Percentiles rank a stretch among this genome's conserved stretches.
Evolutionary conservation across 768 basidiomycete genomes (phyloP).

Genomic region (Calocybe gangraenosa): DNA sequence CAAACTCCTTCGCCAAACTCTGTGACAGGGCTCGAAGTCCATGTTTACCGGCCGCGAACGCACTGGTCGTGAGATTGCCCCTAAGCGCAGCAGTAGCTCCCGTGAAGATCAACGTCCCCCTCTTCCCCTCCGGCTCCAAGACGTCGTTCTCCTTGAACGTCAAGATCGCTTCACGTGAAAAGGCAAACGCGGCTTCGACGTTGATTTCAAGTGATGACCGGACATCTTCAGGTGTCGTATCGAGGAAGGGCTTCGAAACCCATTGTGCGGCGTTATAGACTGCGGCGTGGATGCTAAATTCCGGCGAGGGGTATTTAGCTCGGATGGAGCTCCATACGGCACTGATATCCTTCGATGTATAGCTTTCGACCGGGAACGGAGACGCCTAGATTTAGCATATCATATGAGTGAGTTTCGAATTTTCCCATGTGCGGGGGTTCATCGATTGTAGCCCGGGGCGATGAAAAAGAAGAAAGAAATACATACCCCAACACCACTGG

Average conservation of each 20-base stretch:
- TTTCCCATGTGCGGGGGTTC: too few species aligned
- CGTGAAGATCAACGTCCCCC: constrained; percentile 64
- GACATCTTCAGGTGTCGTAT: constrained; percentile 54
- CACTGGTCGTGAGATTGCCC: constrained; percentile 56
- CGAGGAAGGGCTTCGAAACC: constrained; percentile 63
- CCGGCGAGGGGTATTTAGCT: constrained; percentile 38
- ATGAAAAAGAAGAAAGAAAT: too few species aligned
- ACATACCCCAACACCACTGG: constrained; percentile 52
- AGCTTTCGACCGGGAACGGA: constrained; percentile 46
- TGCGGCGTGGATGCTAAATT: constrained; percentile 51
- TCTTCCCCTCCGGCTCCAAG: constrained; percentile 40
- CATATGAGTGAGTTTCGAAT: not conserved
- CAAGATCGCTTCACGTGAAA: constrained; percentile 55
- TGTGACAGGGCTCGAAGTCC: constrained; percentile 60
- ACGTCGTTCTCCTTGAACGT: constrained; percentile 54
- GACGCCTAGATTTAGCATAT: constrained; percentile 51
- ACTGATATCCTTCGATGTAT: constrained; percentile 46
- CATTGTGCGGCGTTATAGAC: constrained; percentile 58
- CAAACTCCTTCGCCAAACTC: constrained; percentile 71
- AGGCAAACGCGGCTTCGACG: constrained; percentile 55
- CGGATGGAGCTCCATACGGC: constrained; percentile 43
- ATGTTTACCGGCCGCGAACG: constrained; percentile 60
- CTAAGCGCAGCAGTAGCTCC: constrained; percentile 64
- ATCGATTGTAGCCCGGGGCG: too few species aligned
- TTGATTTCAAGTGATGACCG: constrained; percentile 45